Percentiles rank a stretch among this genome's conserved stretches.
Evolutionary conservation across 2,329 filamentous ascomycete species (phyloP).

Genomic region (Colletotrichum phormii): DNA sequence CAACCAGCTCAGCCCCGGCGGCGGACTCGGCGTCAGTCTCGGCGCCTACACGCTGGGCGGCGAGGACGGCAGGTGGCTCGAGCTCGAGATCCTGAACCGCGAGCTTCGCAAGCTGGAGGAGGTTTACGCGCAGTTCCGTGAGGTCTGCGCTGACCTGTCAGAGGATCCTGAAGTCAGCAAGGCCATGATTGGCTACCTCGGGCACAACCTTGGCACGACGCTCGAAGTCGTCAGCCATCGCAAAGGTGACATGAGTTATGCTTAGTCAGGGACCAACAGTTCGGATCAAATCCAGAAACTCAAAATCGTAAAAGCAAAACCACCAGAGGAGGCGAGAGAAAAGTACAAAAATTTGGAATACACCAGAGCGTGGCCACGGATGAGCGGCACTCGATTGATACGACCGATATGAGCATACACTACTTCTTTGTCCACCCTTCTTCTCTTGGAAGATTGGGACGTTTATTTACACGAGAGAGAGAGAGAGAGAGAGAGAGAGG

Average conservation of each 20-base stretch:
- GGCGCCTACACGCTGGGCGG: conserved; percentile 57
- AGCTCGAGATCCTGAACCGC: conserved; percentile 60
- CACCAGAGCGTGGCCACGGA: not conserved
- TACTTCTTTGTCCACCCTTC: not conserved
- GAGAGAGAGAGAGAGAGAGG: not conserved
- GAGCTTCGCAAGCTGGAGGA: conserved; percentile 61
- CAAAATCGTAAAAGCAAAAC: not conserved
- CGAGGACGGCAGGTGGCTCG: conserved; percentile 59
- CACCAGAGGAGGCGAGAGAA: not conserved
- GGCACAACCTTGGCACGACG: conserved; percentile 55
- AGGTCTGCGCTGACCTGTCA: conserved; percentile 52
- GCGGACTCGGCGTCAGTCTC: conserved; percentile 52
- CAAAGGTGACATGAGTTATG: conserved; percentile 47
- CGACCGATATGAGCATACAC: conserved; percentile 32
- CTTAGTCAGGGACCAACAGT: conserved; percentile 30
- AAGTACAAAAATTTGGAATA: not conserved
- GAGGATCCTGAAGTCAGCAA: conserved; percentile 57
- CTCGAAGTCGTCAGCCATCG: conserved; percentile 54
- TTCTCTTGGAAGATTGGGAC: not conserved
- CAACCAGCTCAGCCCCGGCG: conserved; percentile 35
- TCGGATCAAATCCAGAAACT: not conserved
- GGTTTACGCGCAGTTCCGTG: conserved; percentile 57
- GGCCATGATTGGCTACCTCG: conserved; percentile 59
- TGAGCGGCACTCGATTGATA: conserved; percentile 4
- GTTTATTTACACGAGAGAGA: not conserved